phyloP scores from a whole-genome alignment of 1,284 basidiomycete genomes.

The Pulchroboletus neoregius region DNA sequence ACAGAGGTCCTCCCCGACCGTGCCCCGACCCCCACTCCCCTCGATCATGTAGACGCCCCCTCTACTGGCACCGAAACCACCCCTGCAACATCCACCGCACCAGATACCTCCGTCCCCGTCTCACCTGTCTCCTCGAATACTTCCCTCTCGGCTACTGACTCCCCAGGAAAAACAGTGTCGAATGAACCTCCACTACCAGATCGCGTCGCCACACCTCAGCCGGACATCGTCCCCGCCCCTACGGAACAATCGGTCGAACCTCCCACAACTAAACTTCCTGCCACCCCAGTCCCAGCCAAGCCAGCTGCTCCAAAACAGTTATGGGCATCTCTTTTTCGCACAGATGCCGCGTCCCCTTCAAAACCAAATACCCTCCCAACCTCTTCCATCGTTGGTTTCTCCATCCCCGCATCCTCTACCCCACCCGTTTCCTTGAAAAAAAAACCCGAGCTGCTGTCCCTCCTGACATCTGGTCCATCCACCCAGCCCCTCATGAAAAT shows the following conservation, averaged over 20 bases:
- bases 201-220: constrained; percentile 16
- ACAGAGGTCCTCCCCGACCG: constrained; percentile 9
- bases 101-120: constrained; percentile 46
- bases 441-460: constrained; percentile 51
- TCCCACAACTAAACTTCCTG: neutral
- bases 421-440: constrained; percentile 42
- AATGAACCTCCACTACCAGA: constrained; percentile 13
- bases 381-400: constrained; percentile 65
- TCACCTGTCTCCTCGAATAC: constrained; percentile 61
- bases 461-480: constrained; percentile 51
- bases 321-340: constrained; percentile 73
- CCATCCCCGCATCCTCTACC: constrained; percentile 48
- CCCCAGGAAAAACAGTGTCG: constrained; percentile 22
- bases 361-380: constrained; percentile 49
- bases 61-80: constrained; percentile 42
- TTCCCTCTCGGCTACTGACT: constrained; percentile 44
- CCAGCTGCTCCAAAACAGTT: constrained; percentile 41
- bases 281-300: constrained; percentile 16
- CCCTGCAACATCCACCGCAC: constrained; percentile 39
- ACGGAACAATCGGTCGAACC: constrained; percentile 2
- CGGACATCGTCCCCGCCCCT: constrained; percentile 3
- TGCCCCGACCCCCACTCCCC: constrained; percentile 6
- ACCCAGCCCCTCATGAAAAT: constrained; percentile 36
- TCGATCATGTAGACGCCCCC: constrained; percentile 31
- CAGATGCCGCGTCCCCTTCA: constrained; percentile 37